Evolutionary conservation across 352 stramenopile species (phyloP).

Genomic region (Pythium monospermum): DNA sequence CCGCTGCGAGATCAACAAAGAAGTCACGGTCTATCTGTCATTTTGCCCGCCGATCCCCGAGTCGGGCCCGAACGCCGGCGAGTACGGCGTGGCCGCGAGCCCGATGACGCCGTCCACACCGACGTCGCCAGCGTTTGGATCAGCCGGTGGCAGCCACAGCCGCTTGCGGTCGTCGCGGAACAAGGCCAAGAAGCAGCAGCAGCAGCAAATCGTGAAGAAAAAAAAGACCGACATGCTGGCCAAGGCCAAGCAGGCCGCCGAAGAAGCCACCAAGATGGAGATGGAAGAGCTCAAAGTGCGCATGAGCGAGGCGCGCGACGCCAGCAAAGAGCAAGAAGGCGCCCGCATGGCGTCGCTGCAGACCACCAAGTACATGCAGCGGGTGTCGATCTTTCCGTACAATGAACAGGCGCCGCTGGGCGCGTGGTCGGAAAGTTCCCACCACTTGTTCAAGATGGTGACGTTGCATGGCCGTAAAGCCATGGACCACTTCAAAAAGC

Average conservation of each 20-base stretch:
- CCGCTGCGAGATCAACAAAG: conserved; percentile 84
- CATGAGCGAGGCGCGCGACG: conserved; percentile 71
- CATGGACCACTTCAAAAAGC: conserved; percentile 77
- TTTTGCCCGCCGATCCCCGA: conserved; percentile 81
- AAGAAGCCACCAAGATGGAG: conserved; percentile 85
- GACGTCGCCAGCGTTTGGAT: conserved; percentile 76
- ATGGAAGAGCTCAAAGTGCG: conserved; percentile 84
- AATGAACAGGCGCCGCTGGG: conserved; percentile 74
- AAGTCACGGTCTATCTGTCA: conserved; percentile 76
- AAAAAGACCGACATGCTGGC: conserved; percentile 86
- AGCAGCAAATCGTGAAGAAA: conserved; percentile 77
- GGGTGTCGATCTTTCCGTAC: conserved; percentile 72
- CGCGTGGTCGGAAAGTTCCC: conserved; percentile 76
- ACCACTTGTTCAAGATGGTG: conserved; percentile 75
- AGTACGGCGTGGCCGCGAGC: conserved; percentile 72
- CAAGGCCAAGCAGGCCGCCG: conserved; percentile 78
- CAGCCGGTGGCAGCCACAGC: conserved; percentile 25
- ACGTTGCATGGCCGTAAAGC: conserved; percentile 74
- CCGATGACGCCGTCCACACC: conserved; percentile 85
- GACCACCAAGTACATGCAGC: conserved; percentile 85
- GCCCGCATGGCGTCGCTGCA: conserved; percentile 62
- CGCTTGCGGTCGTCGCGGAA: conserved; percentile 72
- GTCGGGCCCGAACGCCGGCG: conserved; percentile 71
- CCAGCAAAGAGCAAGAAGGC: conserved; percentile 78
- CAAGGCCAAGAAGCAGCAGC: conserved; percentile 81